Conservation (phyloP, 768 basidiomycete species). For the Kwoniella europaea region DNA sequence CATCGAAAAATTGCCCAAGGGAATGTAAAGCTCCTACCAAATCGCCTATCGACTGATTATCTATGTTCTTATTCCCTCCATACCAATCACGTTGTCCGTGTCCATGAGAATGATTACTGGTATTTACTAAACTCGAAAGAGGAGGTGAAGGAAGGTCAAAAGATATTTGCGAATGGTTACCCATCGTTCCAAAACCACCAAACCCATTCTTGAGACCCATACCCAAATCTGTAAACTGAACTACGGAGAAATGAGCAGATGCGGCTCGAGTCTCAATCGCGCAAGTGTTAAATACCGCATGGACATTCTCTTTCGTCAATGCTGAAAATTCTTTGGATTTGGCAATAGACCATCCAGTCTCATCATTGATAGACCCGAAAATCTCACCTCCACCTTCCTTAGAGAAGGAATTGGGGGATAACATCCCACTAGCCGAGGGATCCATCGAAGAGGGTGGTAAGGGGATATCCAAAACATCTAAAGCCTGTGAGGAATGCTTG, state of each 20-base stretch:
- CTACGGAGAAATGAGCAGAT: conserved; percentile 64
- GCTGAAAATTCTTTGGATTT: conserved; percentile 68
- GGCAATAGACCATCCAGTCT: conserved; percentile 86
- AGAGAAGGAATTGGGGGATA: conserved; percentile 10
- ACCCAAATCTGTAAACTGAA: conserved; percentile 60
- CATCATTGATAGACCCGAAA: conserved; percentile 74
- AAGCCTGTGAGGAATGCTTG: conserved; percentile 78
- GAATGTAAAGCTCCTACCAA: conserved; percentile 61
- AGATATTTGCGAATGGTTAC: conserved; percentile 43
- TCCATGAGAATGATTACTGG: too few relatives aligned
- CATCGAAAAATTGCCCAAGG: conserved; percentile 59
- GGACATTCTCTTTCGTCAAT: conserved; percentile 74
- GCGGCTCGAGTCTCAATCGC: conserved; percentile 71
- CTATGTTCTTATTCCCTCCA: conserved; percentile 15
- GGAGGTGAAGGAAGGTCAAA: conserved; percentile 52
- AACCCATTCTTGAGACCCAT: conserved; percentile 45
- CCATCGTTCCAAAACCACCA: conserved; percentile 35
- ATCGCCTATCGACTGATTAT: conserved; percentile 66
- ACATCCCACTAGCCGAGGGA: conserved; percentile 1
- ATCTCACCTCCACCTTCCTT: conserved; percentile 68
- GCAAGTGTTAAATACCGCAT: conserved; percentile 83
- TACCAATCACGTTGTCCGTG: too few relatives aligned
- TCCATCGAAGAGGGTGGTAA: conserved; percentile 44
- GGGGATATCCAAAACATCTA: conserved; percentile 93
- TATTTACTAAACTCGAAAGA: neutral